phyloP scores from a whole-genome alignment of 1,139 yeast genomes.

The Eremothecium gossypii region DNA sequence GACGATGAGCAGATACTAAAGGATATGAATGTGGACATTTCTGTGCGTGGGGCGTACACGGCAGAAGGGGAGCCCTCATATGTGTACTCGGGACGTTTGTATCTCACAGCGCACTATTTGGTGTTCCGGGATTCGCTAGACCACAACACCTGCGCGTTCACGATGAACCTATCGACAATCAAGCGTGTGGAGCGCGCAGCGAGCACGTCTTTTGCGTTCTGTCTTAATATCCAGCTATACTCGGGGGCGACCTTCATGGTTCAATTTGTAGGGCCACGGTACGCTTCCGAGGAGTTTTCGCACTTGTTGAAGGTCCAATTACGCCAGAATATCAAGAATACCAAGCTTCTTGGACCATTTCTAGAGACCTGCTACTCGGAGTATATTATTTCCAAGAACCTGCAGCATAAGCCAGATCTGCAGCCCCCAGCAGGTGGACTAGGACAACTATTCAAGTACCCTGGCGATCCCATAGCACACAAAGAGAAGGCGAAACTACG shows the following conservation, averaged over 20 bases:
- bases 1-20: conserved; percentile 56
- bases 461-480: conserved; percentile 73
- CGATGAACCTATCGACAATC: conserved; percentile 66
- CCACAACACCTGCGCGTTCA: conserved; percentile 56
- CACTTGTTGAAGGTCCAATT: conserved; percentile 53
- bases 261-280: conserved; percentile 69
- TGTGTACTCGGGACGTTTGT: conserved; percentile 51
- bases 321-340: conserved; percentile 51
- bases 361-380: conserved; percentile 76
- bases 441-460: conserved; percentile 74
- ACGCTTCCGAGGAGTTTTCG: conserved; percentile 76
- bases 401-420: conserved; percentile 34
- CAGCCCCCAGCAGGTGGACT: conserved; percentile 74
- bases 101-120: conserved; percentile 63
- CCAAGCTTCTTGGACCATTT: conserved; percentile 57
- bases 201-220: conserved; percentile 67
- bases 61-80: conserved; percentile 16
- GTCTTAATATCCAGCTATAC: conserved; percentile 60
- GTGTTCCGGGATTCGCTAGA: conserved; percentile 68
- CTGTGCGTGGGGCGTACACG: conserved; percentile 38
- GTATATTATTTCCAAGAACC: conserved; percentile 59
- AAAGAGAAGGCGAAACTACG: conserved; percentile 82
- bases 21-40: conserved; percentile 62
- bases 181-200: conserved; percentile 83
- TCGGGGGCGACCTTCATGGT: conserved; percentile 56